Evolutionary conservation across 1,284 basidiomycete species (phyloP), one percentile per base, ranked within the genome.

Genomic region (Moesziomyces antarcticus): DNA sequence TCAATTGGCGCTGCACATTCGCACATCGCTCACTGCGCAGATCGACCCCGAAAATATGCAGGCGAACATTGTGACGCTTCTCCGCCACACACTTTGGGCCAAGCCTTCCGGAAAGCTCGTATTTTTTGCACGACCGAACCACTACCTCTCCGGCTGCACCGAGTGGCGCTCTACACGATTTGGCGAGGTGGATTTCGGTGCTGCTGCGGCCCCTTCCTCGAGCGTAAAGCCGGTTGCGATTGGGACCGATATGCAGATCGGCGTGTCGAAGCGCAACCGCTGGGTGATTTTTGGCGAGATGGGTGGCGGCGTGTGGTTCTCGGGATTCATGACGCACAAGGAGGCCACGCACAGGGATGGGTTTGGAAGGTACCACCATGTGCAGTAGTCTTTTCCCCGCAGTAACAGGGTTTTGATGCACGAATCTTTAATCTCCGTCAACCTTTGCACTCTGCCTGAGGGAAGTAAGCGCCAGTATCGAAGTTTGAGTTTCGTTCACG

Each of bases 221-320:
- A 25, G 27, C 21, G 42, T 52, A 27, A 58, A 18, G 11, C 56
- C 64, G 6, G 64, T 53, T 14, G 57, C 57, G 14, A 56, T 67
- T 13, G 44, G 45, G 10, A 37, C 64, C 6, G 44, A 56, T 22
- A 67, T 67, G 64, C 53, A 60, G 45, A 52, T 60, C 13, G 57
- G 53, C 1, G 45, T 53, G 24, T 56, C 57, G 10, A 43, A 56
- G 25, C 20, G 64, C 14, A 60, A 67, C 40, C 43, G 64, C 5
- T 67, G 64, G 64, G 56, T 51, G 0, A 42, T 67, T 5, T 53
- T 67, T 20, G 64, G 64, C 1, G 57, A 67, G n/a, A 42, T 53
- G 0, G 57, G 57, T 13, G 14, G 30, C 13, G 64, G 64, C 0
- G 50, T 67, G 5, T 67, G 64, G 64, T 58, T 67, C 25, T 41